These are phyloP conservation scores for Eucalyptus pumila DNA, from an alignment of 345 rosid species.

Conservation along the genomic window DNA sequence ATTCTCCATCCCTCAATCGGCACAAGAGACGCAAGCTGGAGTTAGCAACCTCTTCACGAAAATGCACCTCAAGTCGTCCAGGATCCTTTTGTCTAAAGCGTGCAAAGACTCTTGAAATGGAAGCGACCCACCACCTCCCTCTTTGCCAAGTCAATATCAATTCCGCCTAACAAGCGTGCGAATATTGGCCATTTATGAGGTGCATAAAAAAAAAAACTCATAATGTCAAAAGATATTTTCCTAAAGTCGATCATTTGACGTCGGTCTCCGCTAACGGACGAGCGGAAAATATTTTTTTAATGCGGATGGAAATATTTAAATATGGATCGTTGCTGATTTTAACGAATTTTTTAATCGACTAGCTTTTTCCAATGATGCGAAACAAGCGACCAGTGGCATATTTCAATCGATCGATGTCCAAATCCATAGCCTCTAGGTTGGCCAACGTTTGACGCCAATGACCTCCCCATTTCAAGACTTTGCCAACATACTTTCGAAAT, in stretches of 20 bases:
- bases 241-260: background rate
- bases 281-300: background rate
- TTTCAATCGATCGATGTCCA: background rate
- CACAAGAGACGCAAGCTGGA: background rate
- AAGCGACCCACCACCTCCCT: background rate
- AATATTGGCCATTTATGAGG: background rate
- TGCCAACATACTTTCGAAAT: background rate
- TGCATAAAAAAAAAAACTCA: background rate
- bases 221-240: background rate
- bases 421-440: background rate
- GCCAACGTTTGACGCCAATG: background rate
- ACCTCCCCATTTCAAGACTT: background rate
- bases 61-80: background rate
- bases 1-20: background rate
- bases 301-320: fast-evolving
- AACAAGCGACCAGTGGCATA: background rate
- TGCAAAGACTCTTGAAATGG: background rate
- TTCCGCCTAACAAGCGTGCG: background rate
- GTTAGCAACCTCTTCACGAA: background rate
- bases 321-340: too few relatives aligned
- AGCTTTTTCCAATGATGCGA: background rate
- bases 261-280: fast-evolving
- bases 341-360: background rate
- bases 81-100: background rate
- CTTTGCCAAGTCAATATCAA: background rate